Evolutionary conservation across 768 basidiomycete genomes (phyloP).

Genomic region (Mycena polygramma): DNA sequence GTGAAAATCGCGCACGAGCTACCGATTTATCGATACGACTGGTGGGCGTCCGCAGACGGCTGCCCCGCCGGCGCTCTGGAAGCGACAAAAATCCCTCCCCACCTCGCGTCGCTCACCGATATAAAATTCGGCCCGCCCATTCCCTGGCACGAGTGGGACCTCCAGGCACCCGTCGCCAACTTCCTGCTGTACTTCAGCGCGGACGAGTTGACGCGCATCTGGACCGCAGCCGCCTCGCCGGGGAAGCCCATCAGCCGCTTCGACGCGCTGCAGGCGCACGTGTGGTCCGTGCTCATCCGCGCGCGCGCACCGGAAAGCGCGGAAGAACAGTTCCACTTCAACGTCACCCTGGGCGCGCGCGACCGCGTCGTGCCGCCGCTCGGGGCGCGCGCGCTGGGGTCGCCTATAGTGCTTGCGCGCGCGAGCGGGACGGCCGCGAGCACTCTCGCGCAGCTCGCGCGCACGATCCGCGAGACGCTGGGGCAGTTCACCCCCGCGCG

Average conservation of each 20-base stretch:
- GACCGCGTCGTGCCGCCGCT: conserved; percentile 42
- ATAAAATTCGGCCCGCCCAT: conserved; percentile 40
- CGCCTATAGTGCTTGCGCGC: conserved; percentile 47
- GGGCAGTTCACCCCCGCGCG: conserved; percentile 42
- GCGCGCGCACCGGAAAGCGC: conserved; percentile 43
- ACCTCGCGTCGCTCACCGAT: conserved; percentile 19
- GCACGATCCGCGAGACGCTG: conserved; percentile 45
- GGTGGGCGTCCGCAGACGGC: conserved; percentile 44
- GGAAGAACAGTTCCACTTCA: conserved; percentile 43
- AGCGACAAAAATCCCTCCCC: conserved; percentile 38
- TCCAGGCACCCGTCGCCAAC: conserved; percentile 42
- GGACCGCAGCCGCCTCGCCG: conserved; percentile 42
- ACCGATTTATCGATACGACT: conserved; percentile 48
- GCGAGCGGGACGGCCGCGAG: conserved; percentile 37
- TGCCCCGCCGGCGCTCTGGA: conserved; percentile 38
- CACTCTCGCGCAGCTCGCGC: conserved; percentile 40
- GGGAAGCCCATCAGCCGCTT: conserved; percentile 46
- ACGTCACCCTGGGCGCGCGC: conserved; percentile 45
- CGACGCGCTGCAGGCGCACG: conserved; percentile 52
- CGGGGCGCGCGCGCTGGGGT: conserved; percentile 46
- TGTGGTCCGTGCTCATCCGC: conserved; percentile 51
- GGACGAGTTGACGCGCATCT: conserved; percentile 47
- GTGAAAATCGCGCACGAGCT: conserved; percentile 40
- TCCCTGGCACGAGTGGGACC: conserved; percentile 48
- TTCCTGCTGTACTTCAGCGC: conserved; percentile 44